Conservation (phyloP, 129 eudicot genomes). For the Arctium minus region DNA sequence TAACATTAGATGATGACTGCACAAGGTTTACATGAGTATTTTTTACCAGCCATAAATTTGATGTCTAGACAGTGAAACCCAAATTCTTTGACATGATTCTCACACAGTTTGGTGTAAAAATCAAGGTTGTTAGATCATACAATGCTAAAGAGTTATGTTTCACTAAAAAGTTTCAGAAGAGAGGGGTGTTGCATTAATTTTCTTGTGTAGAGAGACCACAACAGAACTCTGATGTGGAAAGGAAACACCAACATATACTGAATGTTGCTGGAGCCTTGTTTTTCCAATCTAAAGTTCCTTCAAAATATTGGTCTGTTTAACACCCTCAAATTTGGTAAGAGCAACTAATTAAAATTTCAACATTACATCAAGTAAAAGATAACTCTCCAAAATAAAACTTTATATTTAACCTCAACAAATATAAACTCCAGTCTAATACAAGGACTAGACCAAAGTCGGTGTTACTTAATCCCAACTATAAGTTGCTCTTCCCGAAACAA, state of each 20-base stretch:
- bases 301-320: neutral
- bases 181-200: neutral
- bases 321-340: too few species aligned
- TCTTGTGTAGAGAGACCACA: neutral
- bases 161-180: too few species aligned
- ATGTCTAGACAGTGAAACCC: neutral
- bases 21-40: neutral
- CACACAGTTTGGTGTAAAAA: too few species aligned
- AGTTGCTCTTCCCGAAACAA: too few species aligned
- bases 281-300: neutral
- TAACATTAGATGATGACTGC: neutral
- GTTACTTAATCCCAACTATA: too few species aligned
- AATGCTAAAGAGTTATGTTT: neutral
- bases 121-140: neutral
- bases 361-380: too few species aligned
- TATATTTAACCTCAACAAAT: too few species aligned
- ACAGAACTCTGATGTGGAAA: neutral
- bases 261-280: neutral
- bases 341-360: too few species aligned
- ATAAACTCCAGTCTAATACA: too few species aligned
- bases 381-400: too few species aligned
- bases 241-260: neutral
- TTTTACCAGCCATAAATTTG: too few species aligned
- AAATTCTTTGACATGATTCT: neutral
- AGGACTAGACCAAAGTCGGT: too few species aligned